Percentiles rank a stretch among this genome's conserved stretches.
These are phyloP conservation scores for Claviceps sp. DNA, from an alignment of 2,329 filamentous ascomycete genomes.

Conservation along the genomic window DNA sequence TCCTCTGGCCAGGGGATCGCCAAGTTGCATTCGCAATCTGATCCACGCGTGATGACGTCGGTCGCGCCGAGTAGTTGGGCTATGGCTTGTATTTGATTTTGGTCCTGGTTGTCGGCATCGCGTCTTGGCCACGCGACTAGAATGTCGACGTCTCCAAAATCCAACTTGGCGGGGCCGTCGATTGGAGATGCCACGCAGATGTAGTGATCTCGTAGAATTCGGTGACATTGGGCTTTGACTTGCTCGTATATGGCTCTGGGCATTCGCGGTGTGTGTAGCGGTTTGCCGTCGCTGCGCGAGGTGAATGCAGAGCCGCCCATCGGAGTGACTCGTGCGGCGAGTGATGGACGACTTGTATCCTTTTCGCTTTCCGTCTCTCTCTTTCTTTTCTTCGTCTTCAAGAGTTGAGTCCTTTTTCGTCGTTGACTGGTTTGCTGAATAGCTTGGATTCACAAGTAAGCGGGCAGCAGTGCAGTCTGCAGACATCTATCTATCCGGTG, in stretches of 20 bases:
- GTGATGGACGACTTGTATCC: neutral
- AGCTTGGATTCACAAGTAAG: too few relatives aligned
- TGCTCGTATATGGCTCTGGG: conserved; percentile 38
- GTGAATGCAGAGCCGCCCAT: conserved; percentile 58
- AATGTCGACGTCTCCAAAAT: conserved; percentile 64
- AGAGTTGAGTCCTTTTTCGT: too few relatives aligned
- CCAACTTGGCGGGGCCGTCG: conserved; percentile 54
- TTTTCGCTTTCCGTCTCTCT: neutral
- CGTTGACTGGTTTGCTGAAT: neutral
- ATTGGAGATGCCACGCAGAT: conserved; percentile 43
- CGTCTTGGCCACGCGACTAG: conserved; percentile 33
- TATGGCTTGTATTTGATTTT: conserved; percentile 19
- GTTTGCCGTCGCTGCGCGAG: conserved; percentile 23
- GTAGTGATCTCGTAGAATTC: conserved; percentile 38
- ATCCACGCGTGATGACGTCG: conserved; percentile 19
- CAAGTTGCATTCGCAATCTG: conserved; percentile 24
- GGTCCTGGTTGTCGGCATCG: conserved; percentile 1
- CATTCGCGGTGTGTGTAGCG: conserved; percentile 55
- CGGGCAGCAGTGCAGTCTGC: too few relatives aligned
- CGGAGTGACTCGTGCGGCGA: neutral
- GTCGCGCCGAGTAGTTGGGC: conserved; percentile 30
- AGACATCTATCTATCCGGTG: too few relatives aligned
- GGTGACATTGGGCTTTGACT: conserved; percentile 32
- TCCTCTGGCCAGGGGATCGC: conserved; percentile 41
- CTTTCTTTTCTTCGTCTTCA: neutral